Percentiles rank a stretch among this genome's conserved stretches.
Conservation (phyloP, 2,329 filamentous ascomycete species). For the Aaosphaeria arxii region DNA sequence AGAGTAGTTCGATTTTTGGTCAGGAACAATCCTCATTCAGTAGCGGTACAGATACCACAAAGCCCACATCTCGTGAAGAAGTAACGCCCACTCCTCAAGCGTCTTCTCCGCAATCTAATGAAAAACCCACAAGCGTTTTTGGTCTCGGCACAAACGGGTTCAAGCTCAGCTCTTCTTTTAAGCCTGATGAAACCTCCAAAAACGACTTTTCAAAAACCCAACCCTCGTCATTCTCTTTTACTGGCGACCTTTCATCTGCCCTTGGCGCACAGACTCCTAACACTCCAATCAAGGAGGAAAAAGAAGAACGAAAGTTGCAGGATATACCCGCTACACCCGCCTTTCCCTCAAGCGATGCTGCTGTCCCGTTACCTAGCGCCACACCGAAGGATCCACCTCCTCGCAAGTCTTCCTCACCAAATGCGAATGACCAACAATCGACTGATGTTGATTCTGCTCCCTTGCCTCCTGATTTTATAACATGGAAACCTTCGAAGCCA, state of each 20-base stretch:
- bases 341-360: conserved; percentile 15
- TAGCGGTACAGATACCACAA: conserved; percentile 19
- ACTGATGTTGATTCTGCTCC: conserved; percentile 33
- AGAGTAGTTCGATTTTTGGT: conserved; percentile 24
- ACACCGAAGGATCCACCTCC: conserved; percentile 11
- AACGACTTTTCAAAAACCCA: conserved; percentile 56
- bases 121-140: conserved; percentile 19
- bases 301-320: conserved; percentile 24
- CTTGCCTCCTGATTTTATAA: neutral
- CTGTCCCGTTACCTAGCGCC: conserved; percentile 5
- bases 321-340: conserved; percentile 38
- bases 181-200: conserved; percentile 59
- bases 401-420: conserved; percentile 17
- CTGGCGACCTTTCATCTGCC: conserved; percentile 58
- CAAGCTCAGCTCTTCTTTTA: conserved; percentile 67
- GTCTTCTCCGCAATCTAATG: conserved; percentile 14
- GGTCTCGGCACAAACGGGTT: conserved; percentile 49
- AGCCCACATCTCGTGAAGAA: conserved; percentile 30
- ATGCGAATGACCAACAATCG: neutral
- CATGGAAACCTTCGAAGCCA: conserved; percentile 10
- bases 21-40: conserved; percentile 25
- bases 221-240: conserved; percentile 53
- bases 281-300: conserved; percentile 40
- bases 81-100: conserved; percentile 32
- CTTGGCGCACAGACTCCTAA: conserved; percentile 45